Percentiles rank a stretch among this genome's conserved stretches.
These are phyloP conservation scores for Aspergillus panamensis DNA, from an alignment of 495 filamentous ascomycete species.

Conservation along the genomic window DNA sequence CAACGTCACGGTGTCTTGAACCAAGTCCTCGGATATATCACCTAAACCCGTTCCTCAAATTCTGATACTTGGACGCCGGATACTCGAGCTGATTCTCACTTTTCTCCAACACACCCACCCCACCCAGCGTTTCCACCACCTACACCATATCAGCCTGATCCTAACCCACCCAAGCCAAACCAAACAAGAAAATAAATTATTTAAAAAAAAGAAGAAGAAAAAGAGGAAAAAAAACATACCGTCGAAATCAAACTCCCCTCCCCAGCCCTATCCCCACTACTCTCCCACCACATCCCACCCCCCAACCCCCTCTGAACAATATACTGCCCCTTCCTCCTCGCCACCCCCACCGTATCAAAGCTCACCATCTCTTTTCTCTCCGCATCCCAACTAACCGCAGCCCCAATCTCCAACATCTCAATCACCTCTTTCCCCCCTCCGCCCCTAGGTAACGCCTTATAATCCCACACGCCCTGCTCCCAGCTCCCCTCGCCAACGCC, in stretches of 20 bases:
- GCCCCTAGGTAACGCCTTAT: constrained; percentile 45
- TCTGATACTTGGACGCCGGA: constrained; percentile 66
- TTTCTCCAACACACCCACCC: constrained; percentile 41
- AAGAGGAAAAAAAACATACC: constrained; percentile 30
- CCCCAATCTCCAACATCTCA: constrained; percentile 22
- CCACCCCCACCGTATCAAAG: constrained; percentile 67
- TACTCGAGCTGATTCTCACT: constrained; percentile 59
- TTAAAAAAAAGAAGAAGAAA: not conserved
- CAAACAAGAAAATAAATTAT: too few species aligned
- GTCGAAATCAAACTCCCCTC: constrained; percentile 58
- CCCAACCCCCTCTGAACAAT: constrained; percentile 61
- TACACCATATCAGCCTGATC: constrained; percentile 4
- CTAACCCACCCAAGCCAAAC: not conserved
- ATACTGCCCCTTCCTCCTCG: constrained; percentile 60
- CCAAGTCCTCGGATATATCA: not conserved
- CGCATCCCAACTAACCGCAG: constrained; percentile 69
- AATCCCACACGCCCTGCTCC: constrained; percentile 81
- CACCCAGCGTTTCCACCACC: constrained; percentile 36
- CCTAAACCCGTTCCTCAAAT: constrained; percentile 46
- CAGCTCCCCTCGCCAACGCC: constrained; percentile 63
- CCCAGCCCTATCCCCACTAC: constrained; percentile 62
- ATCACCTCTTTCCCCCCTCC: constrained; percentile 6
- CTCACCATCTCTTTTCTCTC: constrained; percentile 59
- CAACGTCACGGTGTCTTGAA: too few species aligned
- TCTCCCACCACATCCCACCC: constrained; percentile 92